Percentiles rank a stretch among this genome's conserved stretches.
phyloP scores from a whole-genome alignment of 148 eudicot species.

The Cornus suecica region DNA sequence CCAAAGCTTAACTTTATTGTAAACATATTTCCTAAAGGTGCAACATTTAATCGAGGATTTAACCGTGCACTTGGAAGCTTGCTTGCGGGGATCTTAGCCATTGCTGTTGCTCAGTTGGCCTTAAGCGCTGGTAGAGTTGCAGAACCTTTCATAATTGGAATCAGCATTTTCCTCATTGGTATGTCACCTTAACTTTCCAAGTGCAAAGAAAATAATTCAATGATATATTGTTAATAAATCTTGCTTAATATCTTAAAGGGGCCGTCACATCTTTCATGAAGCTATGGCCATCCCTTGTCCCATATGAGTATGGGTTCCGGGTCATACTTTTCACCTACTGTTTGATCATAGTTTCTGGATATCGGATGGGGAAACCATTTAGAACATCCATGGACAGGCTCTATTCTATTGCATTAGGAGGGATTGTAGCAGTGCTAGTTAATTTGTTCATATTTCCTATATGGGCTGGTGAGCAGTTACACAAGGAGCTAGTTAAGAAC shows the following conservation, averaged over 20 bases:
- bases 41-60: slow-evolving; percentile 58
- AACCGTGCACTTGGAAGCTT: slow-evolving; percentile 67
- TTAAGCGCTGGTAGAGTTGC: slow-evolving; percentile 32
- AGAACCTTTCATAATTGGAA: slow-evolving; percentile 45
- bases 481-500: slow-evolving; percentile 45
- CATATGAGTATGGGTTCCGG: slow-evolving; percentile 60
- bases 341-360: slow-evolving; percentile 64
- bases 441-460: slow-evolving; percentile 53
- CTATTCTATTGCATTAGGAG: slow-evolving; percentile 60
- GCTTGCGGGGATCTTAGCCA: slow-evolving; percentile 52
- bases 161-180: slow-evolving; percentile 57
- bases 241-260: slow-evolving; percentile 29
- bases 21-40: slow-evolving; percentile 25
- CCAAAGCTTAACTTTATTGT: not conserved
- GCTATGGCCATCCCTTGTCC: slow-evolving; percentile 53
- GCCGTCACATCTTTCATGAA: slow-evolving; percentile 55
- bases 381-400: slow-evolving; percentile 42
- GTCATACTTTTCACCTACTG: slow-evolving; percentile 61
- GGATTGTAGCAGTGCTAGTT: slow-evolving; percentile 45
- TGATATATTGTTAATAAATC: not conserved
- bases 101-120: slow-evolving; percentile 47
- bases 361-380: slow-evolving; percentile 48
- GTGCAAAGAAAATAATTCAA: not conserved
- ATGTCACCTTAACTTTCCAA: not conserved
- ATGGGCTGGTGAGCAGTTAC: slow-evolving; percentile 72